These are phyloP conservation scores for Psilocybe sp. DNA, from an alignment of 768 basidiomycete species.

Conservation along the genomic window DNA sequence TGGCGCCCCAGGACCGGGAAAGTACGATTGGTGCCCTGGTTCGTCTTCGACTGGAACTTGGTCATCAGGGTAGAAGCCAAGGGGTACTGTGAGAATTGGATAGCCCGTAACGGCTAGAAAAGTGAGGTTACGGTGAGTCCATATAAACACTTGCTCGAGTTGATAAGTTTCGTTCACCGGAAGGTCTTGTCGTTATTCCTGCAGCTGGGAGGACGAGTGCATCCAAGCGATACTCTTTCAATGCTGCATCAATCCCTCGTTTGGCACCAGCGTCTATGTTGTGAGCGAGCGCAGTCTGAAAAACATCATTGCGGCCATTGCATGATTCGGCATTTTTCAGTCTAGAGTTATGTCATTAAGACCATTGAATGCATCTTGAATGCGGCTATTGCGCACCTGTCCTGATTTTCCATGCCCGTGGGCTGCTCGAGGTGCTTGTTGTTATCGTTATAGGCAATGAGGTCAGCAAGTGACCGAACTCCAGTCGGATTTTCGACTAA, in stretches of 20 bases:
- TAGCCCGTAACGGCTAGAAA: slow-evolving; percentile 1
- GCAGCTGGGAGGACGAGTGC: slow-evolving; percentile 48
- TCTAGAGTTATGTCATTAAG: slow-evolving; percentile 17
- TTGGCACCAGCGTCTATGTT: slow-evolving; percentile 45
- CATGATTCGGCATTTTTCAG: slow-evolving; percentile 35
- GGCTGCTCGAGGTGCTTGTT: slow-evolving; percentile 49
- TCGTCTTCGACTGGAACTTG: slow-evolving; percentile 24
- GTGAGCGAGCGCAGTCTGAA: slow-evolving; percentile 37
- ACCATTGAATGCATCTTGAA: background rate
- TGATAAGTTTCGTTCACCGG: slow-evolving; percentile 8
- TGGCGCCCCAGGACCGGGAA: slow-evolving; percentile 53
- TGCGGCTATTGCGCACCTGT: slow-evolving; percentile 21
- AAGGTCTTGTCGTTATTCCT: slow-evolving; percentile 33
- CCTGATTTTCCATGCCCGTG: slow-evolving; percentile 33
- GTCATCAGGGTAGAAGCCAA: slow-evolving; percentile 53
- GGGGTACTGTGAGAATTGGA: slow-evolving; percentile 39
- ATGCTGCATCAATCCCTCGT: slow-evolving; percentile 49
- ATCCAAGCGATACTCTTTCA: slow-evolving; percentile 43
- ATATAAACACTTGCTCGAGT: background rate
- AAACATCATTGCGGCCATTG: slow-evolving; percentile 36
- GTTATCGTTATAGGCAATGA: slow-evolving; percentile 55
- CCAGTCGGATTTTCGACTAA: slow-evolving; percentile 53
- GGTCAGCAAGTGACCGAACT: slow-evolving; percentile 49
- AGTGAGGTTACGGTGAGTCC: background rate
- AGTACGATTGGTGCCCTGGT: slow-evolving; percentile 37